A percentile compares a stretch with the other conserved stretches of the same genome.
Evolutionary conservation across 2,329 filamentous ascomycete species (phyloP).

Genomic region (Pseudogymnoascus sp.): DNA sequence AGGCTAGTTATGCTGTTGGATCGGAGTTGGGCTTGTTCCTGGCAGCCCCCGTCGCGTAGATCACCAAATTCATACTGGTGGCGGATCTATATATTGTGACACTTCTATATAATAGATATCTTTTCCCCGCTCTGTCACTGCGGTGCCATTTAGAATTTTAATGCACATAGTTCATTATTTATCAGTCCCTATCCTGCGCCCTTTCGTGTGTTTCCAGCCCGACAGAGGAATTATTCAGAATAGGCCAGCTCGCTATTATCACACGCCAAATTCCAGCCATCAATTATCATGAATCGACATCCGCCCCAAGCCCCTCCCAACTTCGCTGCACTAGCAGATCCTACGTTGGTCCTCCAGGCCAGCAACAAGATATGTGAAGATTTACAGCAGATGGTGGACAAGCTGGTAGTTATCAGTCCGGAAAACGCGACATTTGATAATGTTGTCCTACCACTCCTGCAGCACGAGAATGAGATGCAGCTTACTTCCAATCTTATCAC

Average conservation of each 20-base stretch:
- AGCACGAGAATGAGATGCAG: conserved; percentile 43
- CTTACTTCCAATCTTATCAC: conserved; percentile 44
- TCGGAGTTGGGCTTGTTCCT: not conserved
- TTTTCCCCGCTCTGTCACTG: not conserved
- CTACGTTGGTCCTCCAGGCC: not conserved
- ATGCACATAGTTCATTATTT: not conserved
- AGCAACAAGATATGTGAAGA: not conserved
- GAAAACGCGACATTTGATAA: conserved; percentile 42
- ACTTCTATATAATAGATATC: no score
- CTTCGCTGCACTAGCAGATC: not conserved
- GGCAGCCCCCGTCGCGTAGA: not conserved
- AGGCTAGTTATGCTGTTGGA: not conserved
- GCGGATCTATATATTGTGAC: not conserved
- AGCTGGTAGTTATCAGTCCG: not conserved
- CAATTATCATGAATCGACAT: not conserved
- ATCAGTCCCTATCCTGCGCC: not conserved
- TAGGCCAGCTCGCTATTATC: not conserved
- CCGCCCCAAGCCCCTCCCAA: not conserved
- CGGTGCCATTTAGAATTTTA: not conserved
- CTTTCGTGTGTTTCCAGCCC: not conserved
- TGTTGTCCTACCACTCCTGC: conserved; percentile 30
- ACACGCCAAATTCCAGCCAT: not conserved
- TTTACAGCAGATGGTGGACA: not conserved
- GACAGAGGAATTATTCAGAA: not conserved
- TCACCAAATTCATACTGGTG: not conserved